phyloP scores from a whole-genome alignment of 495 filamentous ascomycete genomes.

The Aspergillus ostianus region DNA sequence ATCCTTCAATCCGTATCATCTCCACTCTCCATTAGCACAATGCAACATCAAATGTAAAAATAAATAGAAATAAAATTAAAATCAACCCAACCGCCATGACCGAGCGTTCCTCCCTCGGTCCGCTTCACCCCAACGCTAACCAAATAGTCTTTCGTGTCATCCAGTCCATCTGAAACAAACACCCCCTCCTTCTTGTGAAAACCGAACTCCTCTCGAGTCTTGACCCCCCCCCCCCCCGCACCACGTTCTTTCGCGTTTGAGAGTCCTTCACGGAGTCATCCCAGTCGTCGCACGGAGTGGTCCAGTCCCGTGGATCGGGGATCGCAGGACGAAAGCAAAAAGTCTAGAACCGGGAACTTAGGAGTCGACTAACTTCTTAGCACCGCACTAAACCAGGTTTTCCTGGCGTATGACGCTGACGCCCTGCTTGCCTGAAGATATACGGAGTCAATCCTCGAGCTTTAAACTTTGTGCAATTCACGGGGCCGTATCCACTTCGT shows the following conservation, averaged over 20 bases:
- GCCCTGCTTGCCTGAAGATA: background rate
- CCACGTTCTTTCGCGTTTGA: background rate
- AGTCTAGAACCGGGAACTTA: background rate
- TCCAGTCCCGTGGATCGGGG: background rate
- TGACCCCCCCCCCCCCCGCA: background rate
- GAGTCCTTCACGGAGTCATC: background rate
- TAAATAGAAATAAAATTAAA: background rate
- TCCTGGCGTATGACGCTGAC: background rate
- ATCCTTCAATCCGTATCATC: background rate
- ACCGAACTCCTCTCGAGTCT: background rate
- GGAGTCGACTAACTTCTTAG: background rate
- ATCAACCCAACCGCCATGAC: background rate
- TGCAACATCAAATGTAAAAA: background rate
- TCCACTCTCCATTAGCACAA: background rate
- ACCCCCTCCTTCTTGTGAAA: background rate
- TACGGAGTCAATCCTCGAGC: background rate
- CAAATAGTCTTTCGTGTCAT: background rate
- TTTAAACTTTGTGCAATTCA: background rate
- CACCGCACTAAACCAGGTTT: background rate
- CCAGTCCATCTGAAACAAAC: background rate
- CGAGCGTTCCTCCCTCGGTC: background rate
- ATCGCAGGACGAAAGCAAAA: no score
- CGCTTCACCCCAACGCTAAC: background rate
- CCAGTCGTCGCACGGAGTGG: background rate
- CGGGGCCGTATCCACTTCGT: background rate